Evolutionary conservation across 352 stramenopile species (phyloP), one percentile per base, ranked within the genome.

Genomic region (Blastocystis sp.): DNA sequence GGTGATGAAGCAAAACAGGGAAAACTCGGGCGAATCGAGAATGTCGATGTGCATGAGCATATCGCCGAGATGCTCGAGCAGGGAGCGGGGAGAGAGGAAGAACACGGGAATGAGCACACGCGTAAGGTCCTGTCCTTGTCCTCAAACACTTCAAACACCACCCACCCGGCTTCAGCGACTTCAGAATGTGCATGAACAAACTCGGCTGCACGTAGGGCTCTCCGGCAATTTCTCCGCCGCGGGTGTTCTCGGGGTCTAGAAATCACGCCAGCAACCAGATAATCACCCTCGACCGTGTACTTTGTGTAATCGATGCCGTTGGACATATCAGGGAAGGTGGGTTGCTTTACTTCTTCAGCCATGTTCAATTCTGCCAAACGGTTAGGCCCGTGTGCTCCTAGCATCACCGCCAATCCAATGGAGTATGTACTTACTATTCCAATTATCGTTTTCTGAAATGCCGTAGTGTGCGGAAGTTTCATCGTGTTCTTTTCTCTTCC

Each of bases 101-200:
- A 70, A 64, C 42, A 81, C 71, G 19, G 71, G 71, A 71, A 81
- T 81, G 14, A 81, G 54, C 14, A 69, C 61, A 48, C 71, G 54
- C 11, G 71, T 81, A 14, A 81, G 43, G 42, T 81, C 71, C 62
- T 84, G 74, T 10, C 68, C 68, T 77, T 24, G 4, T 0, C 0
- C 2, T 62, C 19, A 62, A 61, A 14, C 3, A 4, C 11, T 14
- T 21, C 19, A 3, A 11, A 4, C 9, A 21, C 7, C 3, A 61
- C 9, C 28, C 28, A 84, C 74, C 74, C 10, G 74, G 74, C 28
- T 52, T 68, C 0, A 84, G 59, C 0, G 59, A 71, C 76, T 84
- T 84, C 40, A 84, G 10, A 59, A 84, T 71, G 34, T 84, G 74
- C 74, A 71, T 84, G 74, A 84, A 71, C 17, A 84, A 48, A 84